phyloP scores from a whole-genome alignment of 2,329 filamentous ascomycete species.

The Pseudogymnoascus sp. region DNA sequence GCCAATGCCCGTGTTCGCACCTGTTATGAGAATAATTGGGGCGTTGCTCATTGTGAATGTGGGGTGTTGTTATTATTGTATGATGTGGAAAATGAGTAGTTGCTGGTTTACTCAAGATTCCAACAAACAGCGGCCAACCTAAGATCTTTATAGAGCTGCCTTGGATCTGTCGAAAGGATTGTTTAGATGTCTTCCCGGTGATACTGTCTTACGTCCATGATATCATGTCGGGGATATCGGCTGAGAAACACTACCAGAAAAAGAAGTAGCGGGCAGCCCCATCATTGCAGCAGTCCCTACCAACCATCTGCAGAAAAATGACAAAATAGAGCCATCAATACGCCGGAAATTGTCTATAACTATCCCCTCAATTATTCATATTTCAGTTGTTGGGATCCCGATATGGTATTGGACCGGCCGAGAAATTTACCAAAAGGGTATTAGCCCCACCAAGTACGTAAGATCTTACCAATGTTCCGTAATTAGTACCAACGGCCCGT shows the following conservation, averaged over 20 bases:
- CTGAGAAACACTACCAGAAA: not conserved
- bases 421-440: not conserved
- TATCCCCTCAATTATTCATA: not conserved
- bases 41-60: not conserved
- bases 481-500: not conserved
- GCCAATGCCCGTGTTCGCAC: conserved; percentile 35
- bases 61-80: no score
- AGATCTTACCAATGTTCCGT: not conserved
- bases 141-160: not conserved
- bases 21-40: conserved; percentile 29
- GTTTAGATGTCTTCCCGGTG: not conserved
- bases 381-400: not conserved
- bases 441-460: not conserved
- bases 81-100: not conserved
- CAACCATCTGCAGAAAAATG: not conserved
- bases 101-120: not conserved
- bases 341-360: not conserved
- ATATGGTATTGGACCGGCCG: not conserved
- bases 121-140: not conserved
- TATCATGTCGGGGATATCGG: not conserved
- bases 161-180: not conserved
- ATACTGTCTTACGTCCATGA: not conserved
- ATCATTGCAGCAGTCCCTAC: not conserved
- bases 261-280: not conserved
- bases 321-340: not conserved